Conservation (phyloP, 805 yeast genomes). For the Lachancea mirantina region DNA sequence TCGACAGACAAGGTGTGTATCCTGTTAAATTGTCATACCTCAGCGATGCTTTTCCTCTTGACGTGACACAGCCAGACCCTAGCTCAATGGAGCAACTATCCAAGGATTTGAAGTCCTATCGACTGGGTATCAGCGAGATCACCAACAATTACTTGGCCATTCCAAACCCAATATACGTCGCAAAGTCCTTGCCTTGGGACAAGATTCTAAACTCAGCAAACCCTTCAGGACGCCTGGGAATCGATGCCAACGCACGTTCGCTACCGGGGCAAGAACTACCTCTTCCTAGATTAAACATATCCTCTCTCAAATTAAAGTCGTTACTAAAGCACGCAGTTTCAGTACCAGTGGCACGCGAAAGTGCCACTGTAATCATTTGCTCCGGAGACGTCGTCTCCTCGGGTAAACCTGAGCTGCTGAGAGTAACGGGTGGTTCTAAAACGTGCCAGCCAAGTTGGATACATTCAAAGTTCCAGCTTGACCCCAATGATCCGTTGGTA, state of each 20-base stretch:
- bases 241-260: slow-evolving; percentile 56
- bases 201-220: slow-evolving; percentile 55
- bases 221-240: slow-evolving; percentile 60
- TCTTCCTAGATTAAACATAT: slow-evolving; percentile 63
- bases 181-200: slow-evolving; percentile 66
- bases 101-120: slow-evolving; percentile 51
- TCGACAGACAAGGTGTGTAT: slow-evolving; percentile 77
- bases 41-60: slow-evolving; percentile 54
- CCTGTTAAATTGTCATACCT: slow-evolving; percentile 84
- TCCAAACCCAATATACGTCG: slow-evolving; percentile 63
- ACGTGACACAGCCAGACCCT: slow-evolving; percentile 29
- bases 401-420: slow-evolving; percentile 50
- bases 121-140: slow-evolving; percentile 75
- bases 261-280: slow-evolving; percentile 68
- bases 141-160: slow-evolving; percentile 72
- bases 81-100: slow-evolving; percentile 30
- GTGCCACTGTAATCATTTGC: slow-evolving; percentile 63
- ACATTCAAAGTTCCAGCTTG: slow-evolving; percentile 66
- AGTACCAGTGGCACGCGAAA: slow-evolving; percentile 67
- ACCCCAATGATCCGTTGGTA: slow-evolving; percentile 36
- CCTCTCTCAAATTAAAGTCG: slow-evolving; percentile 60
- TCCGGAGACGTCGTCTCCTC: slow-evolving; percentile 35
- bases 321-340: slow-evolving; percentile 47
- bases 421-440: slow-evolving; percentile 74
- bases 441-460: slow-evolving; percentile 77